Evolutionary conservation across 495 filamentous ascomycete genomes (phyloP).

Genomic region (Penicillium samsonianum): DNA sequence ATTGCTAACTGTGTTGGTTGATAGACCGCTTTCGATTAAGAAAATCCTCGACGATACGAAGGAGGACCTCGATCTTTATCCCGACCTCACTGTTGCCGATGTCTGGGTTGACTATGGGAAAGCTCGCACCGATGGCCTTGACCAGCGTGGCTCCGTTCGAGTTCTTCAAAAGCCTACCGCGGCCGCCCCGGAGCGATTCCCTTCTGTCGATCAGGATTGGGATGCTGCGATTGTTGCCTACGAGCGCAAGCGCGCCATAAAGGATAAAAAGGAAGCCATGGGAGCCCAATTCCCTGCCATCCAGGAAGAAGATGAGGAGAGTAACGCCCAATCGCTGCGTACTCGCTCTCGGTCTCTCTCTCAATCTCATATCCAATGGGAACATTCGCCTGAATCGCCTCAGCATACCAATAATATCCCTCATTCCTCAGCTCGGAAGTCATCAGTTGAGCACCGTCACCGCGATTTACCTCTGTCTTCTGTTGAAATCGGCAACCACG

Average conservation of each 20-base stretch:
- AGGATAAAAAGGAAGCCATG: conserved; percentile 17
- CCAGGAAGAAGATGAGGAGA: conserved; percentile 16
- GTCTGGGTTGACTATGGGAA: conserved; percentile 44
- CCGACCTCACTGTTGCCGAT: conserved; percentile 40
- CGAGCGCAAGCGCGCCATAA: conserved; percentile 10
- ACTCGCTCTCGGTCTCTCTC: background rate
- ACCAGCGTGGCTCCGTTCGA: conserved; percentile 39
- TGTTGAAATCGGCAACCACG: conserved; percentile 17
- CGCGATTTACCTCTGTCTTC: conserved; percentile 29
- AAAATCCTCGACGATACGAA: conserved; percentile 41
- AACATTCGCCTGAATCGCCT: background rate
- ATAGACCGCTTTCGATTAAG: conserved; percentile 41
- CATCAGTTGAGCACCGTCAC: conserved; percentile 2
- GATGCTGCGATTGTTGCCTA: conserved; percentile 19
- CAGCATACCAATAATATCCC: background rate
- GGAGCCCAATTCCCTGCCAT: conserved; percentile 11
- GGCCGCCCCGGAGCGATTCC: conserved; percentile 29
- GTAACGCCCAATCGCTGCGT: background rate
- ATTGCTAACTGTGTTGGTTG: conserved; percentile 8
- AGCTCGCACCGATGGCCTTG: conserved; percentile 33
- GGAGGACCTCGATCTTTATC: conserved; percentile 33
- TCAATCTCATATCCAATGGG: background rate
- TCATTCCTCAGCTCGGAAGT: background rate
- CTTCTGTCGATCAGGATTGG: conserved; percentile 41
- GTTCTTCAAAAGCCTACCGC: conserved; percentile 35